Percentiles rank a stretch among this genome's conserved stretches.
Evolutionary conservation across 805 yeast genomes (phyloP).

Genomic region (Metschnikowia reukaufii): DNA sequence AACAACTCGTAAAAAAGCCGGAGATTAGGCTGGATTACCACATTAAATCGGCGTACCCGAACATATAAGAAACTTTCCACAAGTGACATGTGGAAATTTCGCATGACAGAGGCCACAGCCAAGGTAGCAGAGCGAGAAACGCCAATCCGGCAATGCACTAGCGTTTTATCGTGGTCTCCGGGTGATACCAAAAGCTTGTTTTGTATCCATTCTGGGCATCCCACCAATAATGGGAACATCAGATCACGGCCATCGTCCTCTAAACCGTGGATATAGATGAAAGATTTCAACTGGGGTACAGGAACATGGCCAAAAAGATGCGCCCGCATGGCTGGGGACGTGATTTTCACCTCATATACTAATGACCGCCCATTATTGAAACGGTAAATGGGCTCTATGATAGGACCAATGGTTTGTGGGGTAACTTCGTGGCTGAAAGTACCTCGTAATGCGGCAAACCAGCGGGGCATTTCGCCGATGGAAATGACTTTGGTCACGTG

Average conservation of each 20-base stretch:
- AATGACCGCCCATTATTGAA: conserved; percentile 14
- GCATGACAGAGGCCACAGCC: conserved; percentile 17
- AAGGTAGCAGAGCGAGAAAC: conserved; percentile 17
- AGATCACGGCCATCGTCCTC: conserved; percentile 43
- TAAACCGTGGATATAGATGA: conserved; percentile 33
- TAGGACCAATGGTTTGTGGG: conserved; percentile 7
- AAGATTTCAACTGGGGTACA: conserved; percentile 17
- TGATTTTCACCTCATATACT: conserved; percentile 15
- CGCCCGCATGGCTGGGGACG: conserved; percentile 10
- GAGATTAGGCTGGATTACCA: conserved; percentile 39
- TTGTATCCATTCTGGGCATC: conserved; percentile 32
- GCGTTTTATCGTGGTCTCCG: conserved; percentile 7
- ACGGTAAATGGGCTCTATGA: conserved; percentile 12
- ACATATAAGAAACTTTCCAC: conserved; percentile 17
- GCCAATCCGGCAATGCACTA: conserved; percentile 19
- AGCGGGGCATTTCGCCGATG: conserved; percentile 37
- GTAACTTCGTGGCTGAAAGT: conserved; percentile 15
- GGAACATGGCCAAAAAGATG: conserved; percentile 8
- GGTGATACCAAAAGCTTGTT: conserved; percentile 27
- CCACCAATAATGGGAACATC: conserved; percentile 27
- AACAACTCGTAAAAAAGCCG: conserved; percentile 34
- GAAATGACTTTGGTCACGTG: conserved; percentile 30
- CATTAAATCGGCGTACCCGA: conserved; percentile 18
- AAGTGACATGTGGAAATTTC: conserved; percentile 13
- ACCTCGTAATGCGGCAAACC: conserved; percentile 22